Evolutionary conservation across 2,329 filamentous ascomycete species (phyloP).

Genomic region (Diaporthe sp.): DNA sequence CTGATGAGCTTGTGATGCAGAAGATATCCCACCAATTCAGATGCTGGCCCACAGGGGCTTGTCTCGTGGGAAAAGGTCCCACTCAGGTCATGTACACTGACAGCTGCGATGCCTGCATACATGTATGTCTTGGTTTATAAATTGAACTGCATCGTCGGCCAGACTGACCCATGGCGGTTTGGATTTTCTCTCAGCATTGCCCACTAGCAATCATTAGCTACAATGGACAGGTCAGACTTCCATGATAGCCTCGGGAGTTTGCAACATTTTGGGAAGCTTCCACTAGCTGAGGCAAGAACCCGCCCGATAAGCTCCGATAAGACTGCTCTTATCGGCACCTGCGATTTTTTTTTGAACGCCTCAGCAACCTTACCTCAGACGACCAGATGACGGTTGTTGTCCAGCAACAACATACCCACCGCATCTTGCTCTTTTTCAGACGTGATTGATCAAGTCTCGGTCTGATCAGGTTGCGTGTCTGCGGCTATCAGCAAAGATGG

Average conservation of each 20-base stretch:
- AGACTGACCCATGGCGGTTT: no score
- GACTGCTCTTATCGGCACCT: conserved; percentile 1
- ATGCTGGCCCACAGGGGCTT: not conserved
- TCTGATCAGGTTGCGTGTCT: not conserved
- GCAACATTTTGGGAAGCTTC: no score
- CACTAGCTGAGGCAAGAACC: no score
- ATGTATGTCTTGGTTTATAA: not conserved
- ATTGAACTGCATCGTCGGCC: not conserved
- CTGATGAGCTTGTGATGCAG: not conserved
- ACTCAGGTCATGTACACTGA: not conserved
- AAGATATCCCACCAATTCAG: not conserved
- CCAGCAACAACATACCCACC: not conserved
- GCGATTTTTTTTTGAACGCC: not conserved
- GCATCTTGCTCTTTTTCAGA: not conserved
- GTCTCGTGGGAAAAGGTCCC: not conserved
- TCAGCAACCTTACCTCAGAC: not conserved
- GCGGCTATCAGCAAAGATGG: conserved; percentile 34
- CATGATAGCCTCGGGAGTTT: no score
- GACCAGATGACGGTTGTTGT: not conserved
- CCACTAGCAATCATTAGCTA: not conserved
- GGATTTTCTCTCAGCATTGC: no score
- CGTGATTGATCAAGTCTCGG: not conserved
- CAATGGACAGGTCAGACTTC: not conserved
- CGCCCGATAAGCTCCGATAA: conserved; percentile 27
- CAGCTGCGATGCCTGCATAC: not conserved